Evolutionary conservation across 805 yeast genomes (phyloP), one percentile per base, ranked within the genome.

Genomic region (Brettanomyces anomalus): DNA sequence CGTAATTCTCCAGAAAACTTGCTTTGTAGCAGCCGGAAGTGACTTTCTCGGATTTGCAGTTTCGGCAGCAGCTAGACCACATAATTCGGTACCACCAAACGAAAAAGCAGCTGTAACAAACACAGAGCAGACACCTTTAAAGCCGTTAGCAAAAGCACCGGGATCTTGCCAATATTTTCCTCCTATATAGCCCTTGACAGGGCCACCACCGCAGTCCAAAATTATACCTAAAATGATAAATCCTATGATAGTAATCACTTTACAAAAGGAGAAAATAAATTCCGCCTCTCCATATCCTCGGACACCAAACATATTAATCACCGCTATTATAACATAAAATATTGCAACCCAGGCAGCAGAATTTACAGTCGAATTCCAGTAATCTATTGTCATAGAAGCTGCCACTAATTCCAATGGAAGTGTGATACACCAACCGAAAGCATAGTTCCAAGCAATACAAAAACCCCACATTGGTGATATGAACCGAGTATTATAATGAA

Each of bases 231-330:
- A 62, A 43, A 80, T 68, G 45, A 74, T 68, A 55, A 78, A 80
- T 5, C 82, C 84, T 35, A 69, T 43, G 41, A 80, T 71, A 59
- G 82, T 78, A 16, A 68, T 38, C n/a, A 77, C 72, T 57, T 80
- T 80, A 43, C 73, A 63, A 17, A 66, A 39, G 42, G 79, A 74
- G 51, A 80, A 71, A 36, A 74, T 54, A 50, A 74, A 77, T 59
- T 80, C 86, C 30, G 79, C 77, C 60, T 80, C 86, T 60, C 85
- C 85, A 53, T 78, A 80, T 45, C 84, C 84, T 51, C 65, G 68
- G 32, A 77, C 80, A 51, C 85, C 85, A 43, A 76, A 72, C 43
- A 79, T 60, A 57, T 79, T 79, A 46, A 79, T 72, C 33, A 60
- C 46, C 28, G 75, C 56, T 46, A 80, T 70, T 26, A 75, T 52